These are phyloP conservation scores for Glycine tomentella DNA, from an alignment of 306 rosid species.

Conservation along the genomic window DNA sequence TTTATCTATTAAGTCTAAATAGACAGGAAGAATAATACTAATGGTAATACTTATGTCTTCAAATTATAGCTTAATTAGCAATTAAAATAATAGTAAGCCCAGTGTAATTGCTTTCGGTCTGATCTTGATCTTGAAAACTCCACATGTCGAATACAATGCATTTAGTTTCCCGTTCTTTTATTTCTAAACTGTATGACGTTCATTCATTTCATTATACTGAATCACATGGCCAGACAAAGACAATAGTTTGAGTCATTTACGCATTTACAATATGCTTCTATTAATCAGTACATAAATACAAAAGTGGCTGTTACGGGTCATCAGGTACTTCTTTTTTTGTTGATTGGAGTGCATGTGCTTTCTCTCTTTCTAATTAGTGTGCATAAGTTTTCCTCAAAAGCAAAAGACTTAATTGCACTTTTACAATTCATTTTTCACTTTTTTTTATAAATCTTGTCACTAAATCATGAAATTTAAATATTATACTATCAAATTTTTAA, in stretches of 20 bases:
- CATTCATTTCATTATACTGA: not conserved
- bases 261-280: not conserved
- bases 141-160: not conserved
- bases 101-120: not conserved
- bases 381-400: not conserved
- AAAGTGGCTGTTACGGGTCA: not conserved
- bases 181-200: not conserved
- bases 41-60: not conserved
- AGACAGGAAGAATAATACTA: not conserved
- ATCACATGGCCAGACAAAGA: not conserved
- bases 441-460: no score
- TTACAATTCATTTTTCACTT: no score
- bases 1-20: not conserved
- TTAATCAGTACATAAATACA: slow-evolving; percentile 15
- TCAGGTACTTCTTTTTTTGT: not conserved
- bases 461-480: no score
- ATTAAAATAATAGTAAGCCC: not conserved
- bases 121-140: not conserved
- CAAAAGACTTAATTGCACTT: no score
- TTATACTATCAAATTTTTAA: no score
- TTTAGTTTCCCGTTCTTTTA: not conserved
- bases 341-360: not conserved
- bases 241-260: slow-evolving; percentile 15
- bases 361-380: not conserved
- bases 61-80: not conserved